These are phyloP conservation scores for Aspergillus quadrilineatus DNA, from an alignment of 2,329 filamentous ascomycete genomes.

Conservation along the genomic window DNA sequence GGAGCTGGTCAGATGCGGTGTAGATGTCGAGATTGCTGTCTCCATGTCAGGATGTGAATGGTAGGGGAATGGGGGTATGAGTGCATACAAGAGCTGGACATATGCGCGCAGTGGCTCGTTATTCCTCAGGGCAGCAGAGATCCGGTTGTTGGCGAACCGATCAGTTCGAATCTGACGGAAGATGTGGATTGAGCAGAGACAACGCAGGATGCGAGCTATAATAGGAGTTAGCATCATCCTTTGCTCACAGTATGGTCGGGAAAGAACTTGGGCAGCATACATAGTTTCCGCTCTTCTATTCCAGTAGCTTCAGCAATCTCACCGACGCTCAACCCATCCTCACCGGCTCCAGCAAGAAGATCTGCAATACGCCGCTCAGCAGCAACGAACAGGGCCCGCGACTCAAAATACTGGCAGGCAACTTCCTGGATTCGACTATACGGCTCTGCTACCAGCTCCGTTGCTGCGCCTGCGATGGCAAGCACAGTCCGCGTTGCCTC, in stretches of 20 bases:
- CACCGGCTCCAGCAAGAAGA: background rate
- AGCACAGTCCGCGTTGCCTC: constrained; percentile 6
- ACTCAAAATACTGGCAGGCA: constrained; percentile 5
- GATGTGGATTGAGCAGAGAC: constrained; percentile 10
- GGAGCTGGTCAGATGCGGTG: constrained; percentile 6
- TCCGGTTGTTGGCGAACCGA: constrained; percentile 7
- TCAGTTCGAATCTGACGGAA: background rate
- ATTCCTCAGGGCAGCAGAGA: background rate
- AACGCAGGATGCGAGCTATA: constrained; percentile 7
- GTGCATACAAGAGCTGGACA: constrained; percentile 1
- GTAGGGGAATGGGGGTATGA: background rate
- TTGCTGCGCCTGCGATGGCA: background rate
- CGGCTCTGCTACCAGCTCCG: constrained; percentile 9
- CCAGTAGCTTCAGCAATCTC: background rate
- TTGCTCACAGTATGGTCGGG: background rate
- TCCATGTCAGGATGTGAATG: background rate
- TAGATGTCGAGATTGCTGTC: background rate
- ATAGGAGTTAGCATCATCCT: background rate
- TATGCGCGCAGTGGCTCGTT: constrained; percentile 13
- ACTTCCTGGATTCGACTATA: constrained; percentile 4
- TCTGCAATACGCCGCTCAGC: constrained; percentile 3
- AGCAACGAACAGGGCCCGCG: constrained; percentile 6
- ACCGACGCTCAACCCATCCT: background rate
- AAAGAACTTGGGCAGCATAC: background rate
- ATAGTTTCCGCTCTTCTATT: constrained; percentile 3